phyloP scores from a whole-genome alignment of 2,329 filamentous ascomycete genomes.

The Beauveria asiatica region DNA sequence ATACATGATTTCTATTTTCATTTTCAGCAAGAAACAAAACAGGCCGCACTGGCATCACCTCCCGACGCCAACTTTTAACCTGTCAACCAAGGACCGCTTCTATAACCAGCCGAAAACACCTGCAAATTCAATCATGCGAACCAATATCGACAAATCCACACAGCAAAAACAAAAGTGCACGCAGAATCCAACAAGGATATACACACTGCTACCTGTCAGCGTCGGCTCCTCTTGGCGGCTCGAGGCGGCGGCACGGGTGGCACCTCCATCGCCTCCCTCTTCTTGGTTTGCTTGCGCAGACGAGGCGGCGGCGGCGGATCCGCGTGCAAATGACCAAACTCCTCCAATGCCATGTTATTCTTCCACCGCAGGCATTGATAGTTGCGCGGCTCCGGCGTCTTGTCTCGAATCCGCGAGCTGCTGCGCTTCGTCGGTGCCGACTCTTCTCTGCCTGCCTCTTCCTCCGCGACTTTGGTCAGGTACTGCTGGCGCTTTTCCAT shows the following conservation, averaged over 20 bases:
- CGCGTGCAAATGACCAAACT: constrained; percentile 49
- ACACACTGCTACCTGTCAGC: neutral
- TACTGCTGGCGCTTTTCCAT: constrained; percentile 77
- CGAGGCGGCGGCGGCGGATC: constrained; percentile 44
- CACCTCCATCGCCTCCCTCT: constrained; percentile 36
- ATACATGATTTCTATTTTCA: constrained; percentile 1
- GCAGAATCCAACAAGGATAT: neutral
- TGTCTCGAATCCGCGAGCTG: constrained; percentile 37
- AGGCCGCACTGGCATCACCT: neutral
- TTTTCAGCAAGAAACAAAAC: neutral
- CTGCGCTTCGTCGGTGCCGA: constrained; percentile 29
- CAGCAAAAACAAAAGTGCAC: neutral
- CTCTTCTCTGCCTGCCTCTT: constrained; percentile 30
- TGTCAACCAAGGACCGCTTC: neutral
- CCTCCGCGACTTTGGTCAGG: constrained; percentile 31
- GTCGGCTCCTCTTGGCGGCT: constrained; percentile 2
- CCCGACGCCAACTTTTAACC: neutral
- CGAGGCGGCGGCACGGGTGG: constrained; percentile 11
- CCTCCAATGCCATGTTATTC: constrained; percentile 49
- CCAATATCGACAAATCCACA: neutral
- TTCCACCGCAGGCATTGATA: constrained; percentile 47
- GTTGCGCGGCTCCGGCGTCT: constrained; percentile 35
- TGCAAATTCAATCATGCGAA: neutral
- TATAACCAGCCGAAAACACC: neutral
- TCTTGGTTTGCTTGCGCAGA: constrained; percentile 42